These are phyloP conservation scores for Penicillium canescens DNA, from an alignment of 495 filamentous ascomycete species.

Conservation along the genomic window DNA sequence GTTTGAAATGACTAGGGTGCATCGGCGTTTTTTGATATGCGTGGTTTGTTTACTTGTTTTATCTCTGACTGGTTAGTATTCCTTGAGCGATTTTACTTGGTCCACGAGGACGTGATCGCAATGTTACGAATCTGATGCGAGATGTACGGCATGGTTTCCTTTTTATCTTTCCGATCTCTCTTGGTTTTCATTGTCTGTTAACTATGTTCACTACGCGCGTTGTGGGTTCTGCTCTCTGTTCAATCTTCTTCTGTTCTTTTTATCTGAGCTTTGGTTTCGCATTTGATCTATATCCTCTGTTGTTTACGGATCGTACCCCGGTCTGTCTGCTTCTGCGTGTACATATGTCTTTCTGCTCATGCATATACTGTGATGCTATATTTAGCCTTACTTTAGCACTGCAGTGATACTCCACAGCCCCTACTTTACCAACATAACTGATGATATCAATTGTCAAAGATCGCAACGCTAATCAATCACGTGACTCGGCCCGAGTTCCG, in stretches of 20 bases:
- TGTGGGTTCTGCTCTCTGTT: conserved; percentile 6
- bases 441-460: neutral
- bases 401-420: neutral
- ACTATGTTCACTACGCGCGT: neutral
- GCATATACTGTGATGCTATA: conserved; percentile 14
- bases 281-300: conserved; percentile 9
- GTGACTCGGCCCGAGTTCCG: conserved; percentile 25
- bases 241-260: neutral
- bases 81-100: conserved; percentile 22
- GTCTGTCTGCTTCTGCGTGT: conserved; percentile 20
- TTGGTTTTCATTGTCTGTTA: conserved; percentile 7
- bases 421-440: neutral
- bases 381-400: neutral
- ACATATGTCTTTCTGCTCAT: conserved; percentile 28
- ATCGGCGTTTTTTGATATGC: conserved; percentile 29
- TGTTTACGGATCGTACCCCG: conserved; percentile 19
- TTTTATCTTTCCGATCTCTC: conserved; percentile 13
- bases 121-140: conserved; percentile 32
- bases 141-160: conserved; percentile 31
- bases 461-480: conserved; percentile 16
- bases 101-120: conserved; percentile 19
- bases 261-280: neutral
- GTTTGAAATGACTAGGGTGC: conserved; percentile 29
- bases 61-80: conserved; percentile 16
- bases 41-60: conserved; percentile 11